phyloP scores from a whole-genome alignment of 2,329 filamentous ascomycete species.

The Trichoderma sp. region DNA sequence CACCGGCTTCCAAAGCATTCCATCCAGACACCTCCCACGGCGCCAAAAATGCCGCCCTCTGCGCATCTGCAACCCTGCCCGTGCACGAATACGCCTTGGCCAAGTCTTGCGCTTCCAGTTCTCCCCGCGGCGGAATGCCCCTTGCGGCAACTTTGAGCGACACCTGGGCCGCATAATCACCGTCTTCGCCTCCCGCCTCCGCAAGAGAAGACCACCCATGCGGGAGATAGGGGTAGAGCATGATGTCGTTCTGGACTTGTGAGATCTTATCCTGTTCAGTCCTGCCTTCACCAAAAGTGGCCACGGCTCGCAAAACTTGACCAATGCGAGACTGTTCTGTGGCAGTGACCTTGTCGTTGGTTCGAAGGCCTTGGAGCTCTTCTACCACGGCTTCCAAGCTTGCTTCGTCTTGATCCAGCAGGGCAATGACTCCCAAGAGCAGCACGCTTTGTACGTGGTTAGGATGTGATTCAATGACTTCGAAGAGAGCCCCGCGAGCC shows the following conservation, averaged over 20 bases:
- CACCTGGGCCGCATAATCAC: constrained; percentile 68
- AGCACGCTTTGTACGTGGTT: constrained; percentile 79
- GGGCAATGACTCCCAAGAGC: constrained; percentile 80
- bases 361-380: constrained; percentile 75
- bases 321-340: constrained; percentile 71
- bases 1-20: constrained; percentile 54
- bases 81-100: constrained; percentile 75
- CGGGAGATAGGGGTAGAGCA: constrained; percentile 78
- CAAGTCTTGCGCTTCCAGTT: constrained; percentile 69
- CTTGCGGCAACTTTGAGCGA: constrained; percentile 77
- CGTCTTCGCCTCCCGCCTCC: constrained; percentile 38
- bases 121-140: constrained; percentile 72
- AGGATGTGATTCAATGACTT: constrained; percentile 72
- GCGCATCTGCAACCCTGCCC: constrained; percentile 71
- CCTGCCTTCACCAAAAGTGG: constrained; percentile 57
- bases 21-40: constrained; percentile 76
- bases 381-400: constrained; percentile 78
- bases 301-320: constrained; percentile 75
- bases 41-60: constrained; percentile 76
- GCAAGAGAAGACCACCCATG: constrained; percentile 81
- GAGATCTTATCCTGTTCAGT: constrained; percentile 57
- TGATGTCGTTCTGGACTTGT: constrained; percentile 75
- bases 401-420: constrained; percentile 78
- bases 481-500: constrained; percentile 79
- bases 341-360: constrained; percentile 64